Percentiles rank a stretch among this genome's conserved stretches.
These are phyloP conservation scores for Backusella australiensis DNA, from an alignment of 192 early-diverging fungal genomes.

Conservation along the genomic window DNA sequence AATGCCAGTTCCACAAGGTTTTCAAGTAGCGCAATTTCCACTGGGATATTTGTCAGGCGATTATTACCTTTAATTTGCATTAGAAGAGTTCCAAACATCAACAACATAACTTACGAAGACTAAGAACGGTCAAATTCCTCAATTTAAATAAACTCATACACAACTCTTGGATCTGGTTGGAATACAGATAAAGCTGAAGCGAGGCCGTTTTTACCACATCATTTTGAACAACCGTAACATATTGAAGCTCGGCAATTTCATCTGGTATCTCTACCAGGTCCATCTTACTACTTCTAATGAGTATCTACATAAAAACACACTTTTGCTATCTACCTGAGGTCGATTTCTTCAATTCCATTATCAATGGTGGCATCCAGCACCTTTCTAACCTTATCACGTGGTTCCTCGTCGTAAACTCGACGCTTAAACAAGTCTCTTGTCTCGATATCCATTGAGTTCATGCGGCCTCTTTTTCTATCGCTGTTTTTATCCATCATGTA, in stretches of 20 bases:
- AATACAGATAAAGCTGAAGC: slow-evolving; percentile 46
- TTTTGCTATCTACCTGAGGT: slow-evolving; percentile 21
- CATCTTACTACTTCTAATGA: slow-evolving; percentile 13
- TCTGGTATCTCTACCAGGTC: slow-evolving; percentile 33
- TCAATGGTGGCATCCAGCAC: slow-evolving; percentile 25
- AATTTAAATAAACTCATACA: slow-evolving; percentile 40
- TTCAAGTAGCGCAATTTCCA: slow-evolving; percentile 43
- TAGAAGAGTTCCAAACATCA: neutral
- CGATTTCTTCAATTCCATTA: slow-evolving; percentile 24
- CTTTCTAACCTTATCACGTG: slow-evolving; percentile 19
- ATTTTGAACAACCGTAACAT: slow-evolving; percentile 31
- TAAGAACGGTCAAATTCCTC: slow-evolving; percentile 44
- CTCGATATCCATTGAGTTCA: slow-evolving; percentile 20
- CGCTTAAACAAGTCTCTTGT: slow-evolving; percentile 3
- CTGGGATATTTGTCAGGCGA: slow-evolving; percentile 38
- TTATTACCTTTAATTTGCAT: slow-evolving; percentile 36
- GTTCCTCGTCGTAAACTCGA: neutral
- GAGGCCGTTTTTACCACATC: slow-evolving; percentile 27
- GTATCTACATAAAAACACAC: neutral
- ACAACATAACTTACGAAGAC: slow-evolving; percentile 37
- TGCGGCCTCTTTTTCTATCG: neutral
- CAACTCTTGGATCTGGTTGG: slow-evolving; percentile 35
- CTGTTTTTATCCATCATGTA: neutral
- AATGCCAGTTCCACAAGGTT: slow-evolving; percentile 47
- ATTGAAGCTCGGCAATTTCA: slow-evolving; percentile 29